Evolutionary conservation across 2,329 filamentous ascomycete species (phyloP), one percentile per base, ranked within the genome.

Genomic region (Beauveria scarabaeidicola): DNA sequence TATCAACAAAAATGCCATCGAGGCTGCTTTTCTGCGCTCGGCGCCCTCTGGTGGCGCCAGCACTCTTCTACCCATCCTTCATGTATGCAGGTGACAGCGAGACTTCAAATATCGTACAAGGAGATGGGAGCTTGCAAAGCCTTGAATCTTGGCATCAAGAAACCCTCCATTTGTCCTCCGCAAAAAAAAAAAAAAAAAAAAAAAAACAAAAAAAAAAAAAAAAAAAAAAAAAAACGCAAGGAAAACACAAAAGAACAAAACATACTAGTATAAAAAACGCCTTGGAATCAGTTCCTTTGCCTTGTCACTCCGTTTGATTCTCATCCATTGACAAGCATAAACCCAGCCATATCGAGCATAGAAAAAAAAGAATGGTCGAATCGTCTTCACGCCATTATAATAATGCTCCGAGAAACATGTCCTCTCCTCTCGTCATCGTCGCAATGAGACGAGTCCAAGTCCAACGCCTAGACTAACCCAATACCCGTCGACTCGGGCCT

Each of bases 211-310:
- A 46, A 56, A 21, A 50, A 36, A 9, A n/a, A 40, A 50, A 36
- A 9, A n/a, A 40, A 50, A 36, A 9, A n/a, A 40, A 50, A 36
- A 9, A n/a, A 40, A 13, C 19, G 11, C 27, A 27, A 48, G 29
- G 11, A 13, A 32, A 32, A 32, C 29, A 32, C 11, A 32, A 32
- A 32, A 32, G 29, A 32, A 32, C 29, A 32, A 13, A 32, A 32
- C 29, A 32, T 13, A 32, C 29, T 32, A 57, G 3, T 29, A 15
- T 27, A 25, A 40, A 41, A 48, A 56, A 57, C 54, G 54, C 54
- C 54, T 57, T 50, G 54, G 10, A 50, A 57, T 19, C 36, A 52
- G 55, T 58, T 43, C 41, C 47, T 38, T 58, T 58, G n/a, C 55
- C 55, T 36, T 25, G n/a, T 43, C 55, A 58, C 55, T 58, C 55